Conservation (phyloP, 164 flowering plant species). For the Annona cherimola region DNA sequence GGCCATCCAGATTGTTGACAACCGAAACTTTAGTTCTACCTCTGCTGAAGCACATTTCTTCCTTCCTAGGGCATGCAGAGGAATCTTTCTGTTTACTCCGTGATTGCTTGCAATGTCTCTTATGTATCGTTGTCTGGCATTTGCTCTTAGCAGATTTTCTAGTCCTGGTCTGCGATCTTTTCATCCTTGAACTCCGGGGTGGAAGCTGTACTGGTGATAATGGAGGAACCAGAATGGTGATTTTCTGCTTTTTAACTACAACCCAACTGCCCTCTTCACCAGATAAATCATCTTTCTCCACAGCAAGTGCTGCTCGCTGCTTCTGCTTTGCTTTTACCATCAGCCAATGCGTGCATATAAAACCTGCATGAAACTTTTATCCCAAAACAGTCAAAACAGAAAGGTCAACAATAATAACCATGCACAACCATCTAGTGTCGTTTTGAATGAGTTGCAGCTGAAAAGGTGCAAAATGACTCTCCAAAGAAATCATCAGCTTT, state of each 20-base stretch:
- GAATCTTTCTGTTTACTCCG: constrained; percentile 22
- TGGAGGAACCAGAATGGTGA: constrained; percentile 72
- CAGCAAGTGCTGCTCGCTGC: constrained; percentile 22
- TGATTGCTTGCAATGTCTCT: constrained; percentile 12
- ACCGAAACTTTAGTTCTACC: constrained; percentile 1
- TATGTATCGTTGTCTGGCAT: constrained; percentile 2
- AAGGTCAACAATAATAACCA: background rate
- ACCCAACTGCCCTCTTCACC: constrained; percentile 64
- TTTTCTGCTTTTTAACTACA: constrained; percentile 78
- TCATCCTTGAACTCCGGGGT: constrained; percentile 20
- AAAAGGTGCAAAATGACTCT: background rate
- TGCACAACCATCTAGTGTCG: background rate
- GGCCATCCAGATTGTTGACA: constrained; percentile 1
- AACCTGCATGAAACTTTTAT: background rate
- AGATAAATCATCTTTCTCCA: constrained; percentile 15
- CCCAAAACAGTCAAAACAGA: background rate
- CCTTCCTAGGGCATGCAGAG: constrained; percentile 14
- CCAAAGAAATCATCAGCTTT: no score
- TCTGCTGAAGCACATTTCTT: constrained; percentile 14
- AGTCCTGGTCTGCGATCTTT: constrained; percentile 15
- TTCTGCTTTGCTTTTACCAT: constrained; percentile 54
- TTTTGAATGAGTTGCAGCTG: background rate
- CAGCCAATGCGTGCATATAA: constrained; percentile 3
- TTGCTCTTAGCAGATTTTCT: constrained; percentile 4
- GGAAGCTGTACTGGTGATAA: constrained; percentile 26